Evolutionary conservation across 805 yeast genomes (phyloP), one percentile per base, ranked within the genome.

Genomic region (Ogataea polymorpha): DNA sequence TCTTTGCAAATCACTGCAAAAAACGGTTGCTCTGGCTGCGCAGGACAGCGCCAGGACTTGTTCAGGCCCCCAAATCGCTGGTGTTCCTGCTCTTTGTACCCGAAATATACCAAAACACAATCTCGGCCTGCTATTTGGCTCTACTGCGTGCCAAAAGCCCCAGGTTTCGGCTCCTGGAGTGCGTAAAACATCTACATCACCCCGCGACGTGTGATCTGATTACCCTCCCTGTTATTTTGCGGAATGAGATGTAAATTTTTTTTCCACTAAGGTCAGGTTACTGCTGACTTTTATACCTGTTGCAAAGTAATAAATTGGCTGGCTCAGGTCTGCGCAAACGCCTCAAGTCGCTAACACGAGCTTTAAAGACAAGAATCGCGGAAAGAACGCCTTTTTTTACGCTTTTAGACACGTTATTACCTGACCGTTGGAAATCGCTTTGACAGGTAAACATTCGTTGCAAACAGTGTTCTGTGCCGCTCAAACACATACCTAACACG

Each of bases 201-300:
- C 21, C 21, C 7, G 21, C 21, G 21, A 20, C 21, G 21, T 20
- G 21, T 10, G 21, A 20, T 32, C 26, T 34, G 42, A 39, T 39
- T 39, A 39, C 42, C 42, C 42, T 39, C 42, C 42, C 42, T 39
- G 42, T 39, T 39, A 34, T 20, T 27, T 33, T 33, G 30, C 32
- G 27, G 18, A 39, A 39, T 28, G 37, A 23, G 16, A 13, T 15
- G 37, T 39, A 39, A 39, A 39, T 39, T 39, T 39, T 39, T 38
- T 39, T 39, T 31, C 34, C 32, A 26, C 20, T 38, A 15, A 32
- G 33, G 42, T 37, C 42, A 39, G 35, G 33, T 39, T 39, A 33
- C 37, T 39, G 34, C 37, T 33, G 34, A 27, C 11, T 29, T 32
- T 28, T 21, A 14, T 6, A 21, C 28, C 21, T 13, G 16, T 27